Base-by-base conservation (phyloP, 345 rosid species). In the Ceriops tagal region DNA sequence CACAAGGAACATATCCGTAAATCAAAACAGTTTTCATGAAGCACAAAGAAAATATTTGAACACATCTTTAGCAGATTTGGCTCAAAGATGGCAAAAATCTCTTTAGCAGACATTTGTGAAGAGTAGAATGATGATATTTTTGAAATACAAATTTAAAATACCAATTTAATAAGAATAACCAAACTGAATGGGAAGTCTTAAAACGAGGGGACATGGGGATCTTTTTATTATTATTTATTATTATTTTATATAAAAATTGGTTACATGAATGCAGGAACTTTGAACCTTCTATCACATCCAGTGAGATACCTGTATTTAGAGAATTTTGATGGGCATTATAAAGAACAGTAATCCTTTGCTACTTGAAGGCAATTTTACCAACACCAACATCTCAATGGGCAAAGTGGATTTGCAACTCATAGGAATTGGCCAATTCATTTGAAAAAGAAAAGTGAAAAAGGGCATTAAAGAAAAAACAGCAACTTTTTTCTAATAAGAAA, bases 1-100 rank as follows among this genome's bases (percentile, higher is more conserved):
- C 67, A 75, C 37, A 55, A 73, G 32, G 37, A 47, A 34, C 49
- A 27, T 37, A 63, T 60, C 53, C 30, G 39, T 58, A 22, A 56
- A 65, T 59, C 32, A 62, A 58, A 35, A 34, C 2, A 46, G 59
- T 49, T 59, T 32, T 24, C n/a, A 31, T 16, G 72, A 31, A 64
- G 51, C 74, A 71, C 1, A 32, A 19, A 15, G 2, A 3, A 49
- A 30, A 6, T 22, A 20, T 8, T 11, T 30, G 24, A 35, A 8
- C 51, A 20, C 26, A 9, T 13, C 58, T 53, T 18, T 58, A 46
- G 34, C 47, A 47, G 32, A 15, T 64, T 43, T 15, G 16, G 49
- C 18, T 0, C 15, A 1, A 43, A 43, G 49, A 13, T 11, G 19
- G 18, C 49, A 13, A 43, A 27, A 28, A 20, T 71, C 26, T 43